These are phyloP conservation scores for Rhizophora mangle DNA, from an alignment of 345 rosid genomes.

Conservation along the genomic window DNA sequence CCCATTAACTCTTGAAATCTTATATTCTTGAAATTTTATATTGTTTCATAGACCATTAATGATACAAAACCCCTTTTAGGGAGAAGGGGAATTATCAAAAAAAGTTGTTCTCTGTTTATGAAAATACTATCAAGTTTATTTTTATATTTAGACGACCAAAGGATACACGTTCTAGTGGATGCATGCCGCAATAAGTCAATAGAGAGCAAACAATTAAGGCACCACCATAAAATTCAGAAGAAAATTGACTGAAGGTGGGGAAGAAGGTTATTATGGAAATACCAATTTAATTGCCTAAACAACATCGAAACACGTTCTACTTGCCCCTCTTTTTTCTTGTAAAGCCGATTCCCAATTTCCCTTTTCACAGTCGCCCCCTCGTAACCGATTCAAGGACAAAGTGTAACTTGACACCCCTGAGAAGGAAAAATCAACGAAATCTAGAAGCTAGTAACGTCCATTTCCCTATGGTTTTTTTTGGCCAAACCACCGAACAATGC, in stretches of 20 bases:
- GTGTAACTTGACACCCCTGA: neutral
- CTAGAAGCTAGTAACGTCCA: neutral
- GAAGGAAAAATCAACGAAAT: conserved; percentile 1
- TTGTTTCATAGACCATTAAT: too few relatives aligned
- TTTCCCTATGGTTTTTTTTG: conserved; percentile 21
- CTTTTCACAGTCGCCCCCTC: conserved; percentile 42
- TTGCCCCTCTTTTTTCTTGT: neutral
- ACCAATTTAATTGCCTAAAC: too few relatives aligned
- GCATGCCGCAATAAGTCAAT: too few relatives aligned
- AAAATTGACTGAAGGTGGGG: neutral
- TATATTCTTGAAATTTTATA: too few relatives aligned
- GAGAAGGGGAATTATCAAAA: too few relatives aligned
- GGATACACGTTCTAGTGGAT: too few relatives aligned
- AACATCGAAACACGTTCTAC: neutral
- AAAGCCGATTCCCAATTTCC: neutral
- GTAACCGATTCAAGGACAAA: conserved; percentile 33
- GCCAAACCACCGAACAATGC: conserved; percentile 45
- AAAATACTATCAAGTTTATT: too few relatives aligned
- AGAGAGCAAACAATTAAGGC: too few relatives aligned
- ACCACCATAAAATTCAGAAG: neutral
- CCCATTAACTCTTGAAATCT: too few relatives aligned
- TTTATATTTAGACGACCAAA: too few relatives aligned
- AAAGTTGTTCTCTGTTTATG: too few relatives aligned
- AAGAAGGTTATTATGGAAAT: neutral
- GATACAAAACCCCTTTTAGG: too few relatives aligned